Conservation (phyloP, 192 early-diverging fungal species). For the Podila clonocystis region DNA sequence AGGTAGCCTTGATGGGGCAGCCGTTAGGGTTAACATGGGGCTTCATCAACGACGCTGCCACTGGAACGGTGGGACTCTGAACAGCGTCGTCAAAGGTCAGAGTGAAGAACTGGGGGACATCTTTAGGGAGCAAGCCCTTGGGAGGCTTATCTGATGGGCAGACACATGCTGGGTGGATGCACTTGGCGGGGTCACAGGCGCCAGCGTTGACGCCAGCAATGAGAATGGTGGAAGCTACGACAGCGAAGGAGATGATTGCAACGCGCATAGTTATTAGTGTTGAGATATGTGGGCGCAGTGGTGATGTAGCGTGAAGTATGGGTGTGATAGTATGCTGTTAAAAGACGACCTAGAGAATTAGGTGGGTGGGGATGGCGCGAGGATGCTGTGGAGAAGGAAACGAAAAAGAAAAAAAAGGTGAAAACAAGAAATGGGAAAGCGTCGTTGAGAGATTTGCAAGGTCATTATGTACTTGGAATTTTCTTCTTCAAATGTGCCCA, state of each 20-base stretch:
- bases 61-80: constrained; percentile 47
- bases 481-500: too few relatives aligned
- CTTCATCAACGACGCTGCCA: constrained; percentile 14
- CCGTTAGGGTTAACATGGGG: constrained; percentile 59
- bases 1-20: constrained; percentile 67
- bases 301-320: background rate
- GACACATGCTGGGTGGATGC: constrained; percentile 60
- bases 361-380: background rate
- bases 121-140: constrained; percentile 55
- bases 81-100: constrained; percentile 76
- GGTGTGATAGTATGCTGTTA: background rate
- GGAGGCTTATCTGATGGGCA: constrained; percentile 61
- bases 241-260: background rate
- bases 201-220: constrained; percentile 12
- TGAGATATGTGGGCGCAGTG: background rate
- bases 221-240: background rate
- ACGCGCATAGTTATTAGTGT: background rate
- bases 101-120: constrained; percentile 66
- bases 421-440: background rate
- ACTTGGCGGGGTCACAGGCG: constrained; percentile 58
- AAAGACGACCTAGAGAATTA: background rate
- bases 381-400: background rate
- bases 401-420: background rate
- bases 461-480: too few relatives aligned
- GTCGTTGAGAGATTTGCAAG: too few relatives aligned